phyloP scores from a whole-genome alignment of 306 rosid genomes.

The Prunus kanzakura region DNA sequence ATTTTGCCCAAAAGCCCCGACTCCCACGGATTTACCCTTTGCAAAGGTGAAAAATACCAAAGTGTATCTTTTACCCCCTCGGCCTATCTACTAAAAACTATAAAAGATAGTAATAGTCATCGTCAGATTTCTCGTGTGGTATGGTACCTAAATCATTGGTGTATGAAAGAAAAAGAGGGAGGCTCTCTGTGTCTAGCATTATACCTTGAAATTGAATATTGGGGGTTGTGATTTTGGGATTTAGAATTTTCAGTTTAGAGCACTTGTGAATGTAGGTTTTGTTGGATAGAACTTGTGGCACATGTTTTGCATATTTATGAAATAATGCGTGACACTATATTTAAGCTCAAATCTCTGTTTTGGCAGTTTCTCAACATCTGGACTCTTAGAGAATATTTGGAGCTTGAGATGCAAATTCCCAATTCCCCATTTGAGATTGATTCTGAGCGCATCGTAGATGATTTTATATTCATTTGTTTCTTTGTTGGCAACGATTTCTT shows the following conservation, averaged over 20 bases:
- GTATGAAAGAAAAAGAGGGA: not conserved
- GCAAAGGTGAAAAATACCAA: too few relatives aligned
- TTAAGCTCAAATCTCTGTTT: not conserved
- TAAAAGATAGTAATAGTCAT: not conserved
- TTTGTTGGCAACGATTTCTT: slow-evolving; percentile 97
- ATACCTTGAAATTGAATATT: not conserved
- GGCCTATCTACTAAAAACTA: not conserved
- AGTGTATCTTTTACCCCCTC: not conserved
- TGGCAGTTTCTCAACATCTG: slow-evolving; percentile 89
- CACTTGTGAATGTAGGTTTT: not conserved
- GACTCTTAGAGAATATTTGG: slow-evolving; percentile 95
- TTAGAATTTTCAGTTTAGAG: not conserved
- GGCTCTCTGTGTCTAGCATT: not conserved
- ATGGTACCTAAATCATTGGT: not conserved
- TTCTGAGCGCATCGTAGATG: slow-evolving; percentile 87
- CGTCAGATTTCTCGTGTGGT: not conserved
- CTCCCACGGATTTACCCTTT: too few relatives aligned
- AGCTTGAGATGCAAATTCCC: slow-evolving; percentile 73
- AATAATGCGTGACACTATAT: not conserved
- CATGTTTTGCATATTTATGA: not conserved
- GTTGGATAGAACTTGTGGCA: not conserved
- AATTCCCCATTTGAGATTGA: slow-evolving; percentile 67
- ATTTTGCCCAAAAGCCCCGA: too few relatives aligned
- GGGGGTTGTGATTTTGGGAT: not conserved
- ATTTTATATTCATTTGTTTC: slow-evolving; percentile 91